Percentiles rank a stretch among this genome's conserved stretches.
Conservation (phyloP, 129 eudicot genomes). For the Arctium minus region DNA sequence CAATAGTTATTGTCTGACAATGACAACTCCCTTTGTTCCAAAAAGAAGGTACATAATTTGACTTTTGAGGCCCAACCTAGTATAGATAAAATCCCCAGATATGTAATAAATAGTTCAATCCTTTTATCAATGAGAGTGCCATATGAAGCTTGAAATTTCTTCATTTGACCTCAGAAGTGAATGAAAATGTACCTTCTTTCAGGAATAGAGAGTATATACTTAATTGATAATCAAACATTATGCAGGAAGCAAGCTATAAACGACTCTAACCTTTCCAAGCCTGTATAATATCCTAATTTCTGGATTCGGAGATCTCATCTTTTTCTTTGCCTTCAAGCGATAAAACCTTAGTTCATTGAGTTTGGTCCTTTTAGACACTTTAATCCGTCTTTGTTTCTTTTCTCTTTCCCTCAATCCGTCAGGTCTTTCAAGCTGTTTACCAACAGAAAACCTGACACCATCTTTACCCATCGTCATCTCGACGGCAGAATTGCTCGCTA, state of each 20-base stretch:
- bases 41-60: neutral
- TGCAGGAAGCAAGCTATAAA: neutral
- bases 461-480: slow-evolving; percentile 59
- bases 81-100: neutral
- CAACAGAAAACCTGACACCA: slow-evolving; percentile 61
- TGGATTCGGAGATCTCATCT: slow-evolving; percentile 93
- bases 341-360: slow-evolving; percentile 81
- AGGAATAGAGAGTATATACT: neutral
- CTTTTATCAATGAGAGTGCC: neutral
- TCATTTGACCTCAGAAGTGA: slow-evolving; percentile 3
- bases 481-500: slow-evolving; percentile 45
- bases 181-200: neutral
- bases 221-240: neutral
- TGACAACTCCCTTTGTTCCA: neutral
- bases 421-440: slow-evolving; percentile 25
- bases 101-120: neutral
- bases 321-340: slow-evolving; percentile 89
- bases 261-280: slow-evolving; percentile 71
- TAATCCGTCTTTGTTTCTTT: slow-evolving; percentile 22
- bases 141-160: neutral
- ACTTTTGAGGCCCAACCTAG: slow-evolving; percentile 4
- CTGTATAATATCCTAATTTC: slow-evolving; percentile 79
- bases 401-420: slow-evolving; percentile 22
- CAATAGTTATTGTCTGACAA: neutral
- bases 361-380: slow-evolving; percentile 64